phyloP scores from a whole-genome alignment of 2,329 filamentous ascomycete species.

The Pyricularia pennisetigena region DNA sequence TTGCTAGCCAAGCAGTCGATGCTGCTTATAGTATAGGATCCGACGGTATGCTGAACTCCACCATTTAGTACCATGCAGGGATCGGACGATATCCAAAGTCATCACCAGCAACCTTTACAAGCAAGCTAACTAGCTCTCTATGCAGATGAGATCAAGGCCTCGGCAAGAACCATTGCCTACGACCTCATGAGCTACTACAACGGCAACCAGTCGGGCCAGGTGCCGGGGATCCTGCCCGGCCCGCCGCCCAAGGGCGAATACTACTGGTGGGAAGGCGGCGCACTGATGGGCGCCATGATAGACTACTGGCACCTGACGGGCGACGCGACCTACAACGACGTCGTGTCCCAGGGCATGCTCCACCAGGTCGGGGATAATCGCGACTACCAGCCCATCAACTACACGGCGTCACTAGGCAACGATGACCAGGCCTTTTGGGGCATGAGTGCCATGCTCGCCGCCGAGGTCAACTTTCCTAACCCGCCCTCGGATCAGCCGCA shows the following conservation, averaged over 20 bases:
- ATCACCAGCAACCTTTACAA: background rate
- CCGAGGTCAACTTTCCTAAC: slow-evolving; percentile 41
- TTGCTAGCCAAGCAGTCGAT: slow-evolving; percentile 1
- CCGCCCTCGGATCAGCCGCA: slow-evolving; percentile 27
- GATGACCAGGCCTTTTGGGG: slow-evolving; percentile 54
- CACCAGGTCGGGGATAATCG: slow-evolving; percentile 34
- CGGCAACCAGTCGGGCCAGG: slow-evolving; percentile 37
- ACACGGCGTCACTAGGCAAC: slow-evolving; percentile 36
- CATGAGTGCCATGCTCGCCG: slow-evolving; percentile 44
- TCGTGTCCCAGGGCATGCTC: slow-evolving; percentile 31
- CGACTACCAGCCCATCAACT: slow-evolving; percentile 39
- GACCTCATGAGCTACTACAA: slow-evolving; percentile 36
- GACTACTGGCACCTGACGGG: slow-evolving; percentile 30
- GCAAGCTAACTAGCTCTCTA: background rate
- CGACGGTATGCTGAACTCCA: slow-evolving; percentile 4
- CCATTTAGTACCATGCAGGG: background rate
- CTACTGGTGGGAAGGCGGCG: slow-evolving; percentile 24
- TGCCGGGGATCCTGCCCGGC: slow-evolving; percentile 34
- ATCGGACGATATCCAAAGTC: background rate
- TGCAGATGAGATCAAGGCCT: slow-evolving; percentile 20
- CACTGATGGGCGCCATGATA: slow-evolving; percentile 22
- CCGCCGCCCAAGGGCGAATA: slow-evolving; percentile 22
- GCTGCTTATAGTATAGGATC: slow-evolving; percentile 8
- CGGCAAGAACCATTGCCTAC: slow-evolving; percentile 36
- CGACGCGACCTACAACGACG: slow-evolving; percentile 40